Conservation (phyloP, 2,329 filamentous ascomycete species). For the Lasiodiplodia sp. region DNA sequence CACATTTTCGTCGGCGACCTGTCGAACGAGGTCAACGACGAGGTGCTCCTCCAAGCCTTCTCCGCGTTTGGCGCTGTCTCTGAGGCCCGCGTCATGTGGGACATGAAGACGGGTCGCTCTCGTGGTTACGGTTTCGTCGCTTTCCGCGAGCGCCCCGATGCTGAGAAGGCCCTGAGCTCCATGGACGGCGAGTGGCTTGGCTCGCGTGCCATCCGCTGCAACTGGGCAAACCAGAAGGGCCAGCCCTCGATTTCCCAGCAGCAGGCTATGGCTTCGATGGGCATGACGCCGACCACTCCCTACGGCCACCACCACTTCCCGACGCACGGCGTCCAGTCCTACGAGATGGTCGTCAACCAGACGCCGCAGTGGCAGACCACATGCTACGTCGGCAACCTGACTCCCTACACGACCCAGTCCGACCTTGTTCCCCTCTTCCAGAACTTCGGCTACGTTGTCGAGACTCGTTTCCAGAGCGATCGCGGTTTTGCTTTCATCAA, state of each 20-base stretch:
- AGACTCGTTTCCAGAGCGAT: constrained; percentile 97
- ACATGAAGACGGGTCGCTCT: constrained; percentile 99
- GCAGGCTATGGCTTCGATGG: constrained; percentile 95
- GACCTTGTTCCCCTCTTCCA: constrained; percentile 98
- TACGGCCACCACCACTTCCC: constrained; percentile 98
- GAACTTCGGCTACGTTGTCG: constrained; percentile 97
- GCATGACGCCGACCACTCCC: constrained; percentile 95
- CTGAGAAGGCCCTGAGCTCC: constrained; percentile 92
- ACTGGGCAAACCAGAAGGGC: constrained; percentile 99
- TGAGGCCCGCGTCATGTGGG: constrained; percentile 99
- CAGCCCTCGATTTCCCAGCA: constrained; percentile 98
- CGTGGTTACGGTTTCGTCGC: constrained; percentile 98
- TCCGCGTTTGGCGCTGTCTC: constrained; percentile 95
- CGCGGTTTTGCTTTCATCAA: constrained; percentile 98
- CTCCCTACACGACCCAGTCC: constrained; percentile 95
- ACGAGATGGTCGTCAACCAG: constrained; percentile 94
- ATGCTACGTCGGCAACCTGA: constrained; percentile 96
- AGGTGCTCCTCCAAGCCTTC: constrained; percentile 91
- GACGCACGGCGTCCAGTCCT: constrained; percentile 94
- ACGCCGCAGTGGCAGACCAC: constrained; percentile 98
- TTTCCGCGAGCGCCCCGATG: constrained; percentile 91
- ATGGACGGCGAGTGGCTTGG: constrained; percentile 99
- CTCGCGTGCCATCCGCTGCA: constrained; percentile 96
- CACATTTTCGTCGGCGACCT: constrained; percentile 98
- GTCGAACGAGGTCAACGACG: constrained; percentile 98